A percentile compares a stretch with the other conserved stretches of the same genome.
These are phyloP conservation scores for Flammula alnicola DNA, from an alignment of 1,284 basidiomycete species.

Conservation along the genomic window DNA sequence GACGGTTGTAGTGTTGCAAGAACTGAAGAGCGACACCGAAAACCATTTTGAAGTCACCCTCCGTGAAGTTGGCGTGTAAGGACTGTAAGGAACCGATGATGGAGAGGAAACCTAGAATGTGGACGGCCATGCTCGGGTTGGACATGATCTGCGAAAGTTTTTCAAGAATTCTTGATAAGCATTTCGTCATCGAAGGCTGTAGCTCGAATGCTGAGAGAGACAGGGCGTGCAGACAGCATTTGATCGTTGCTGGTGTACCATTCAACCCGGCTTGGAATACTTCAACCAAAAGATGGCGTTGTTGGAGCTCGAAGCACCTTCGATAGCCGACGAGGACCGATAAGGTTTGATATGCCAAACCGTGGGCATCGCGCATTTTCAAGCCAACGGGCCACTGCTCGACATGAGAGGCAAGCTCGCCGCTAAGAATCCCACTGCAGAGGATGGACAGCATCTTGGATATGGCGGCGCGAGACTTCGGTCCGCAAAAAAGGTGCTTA, in stretches of 20 bases:
- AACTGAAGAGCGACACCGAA: slow-evolving; percentile 97
- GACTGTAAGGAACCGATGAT: slow-evolving; percentile 81
- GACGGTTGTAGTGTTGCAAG: slow-evolving; percentile 88
- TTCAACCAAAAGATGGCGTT: slow-evolving; percentile 79
- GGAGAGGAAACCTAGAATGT: slow-evolving; percentile 93
- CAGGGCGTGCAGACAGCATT: slow-evolving; percentile 91
- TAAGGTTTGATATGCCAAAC: slow-evolving; percentile 87
- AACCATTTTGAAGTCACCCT: slow-evolving; percentile 91
- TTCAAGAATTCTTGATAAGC: slow-evolving; percentile 82
- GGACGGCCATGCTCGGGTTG: slow-evolving; percentile 91
- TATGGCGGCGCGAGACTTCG: slow-evolving; percentile 71
- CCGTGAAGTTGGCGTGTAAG: slow-evolving; percentile 92
- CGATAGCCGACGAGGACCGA: slow-evolving; percentile 91
- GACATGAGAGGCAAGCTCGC: slow-evolving; percentile 62
- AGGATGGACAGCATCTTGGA: slow-evolving; percentile 70
- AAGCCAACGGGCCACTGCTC: slow-evolving; percentile 66
- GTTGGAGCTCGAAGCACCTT: slow-evolving; percentile 74
- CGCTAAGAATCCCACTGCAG: slow-evolving; percentile 69
- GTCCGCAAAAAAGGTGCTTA: slow-evolving; percentile 97
- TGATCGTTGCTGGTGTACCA: slow-evolving; percentile 80
- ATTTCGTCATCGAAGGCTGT: slow-evolving; percentile 82
- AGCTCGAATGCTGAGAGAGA: slow-evolving; percentile 91
- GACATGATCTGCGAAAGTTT: slow-evolving; percentile 96
- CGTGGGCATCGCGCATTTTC: slow-evolving; percentile 85
- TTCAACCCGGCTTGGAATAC: slow-evolving; percentile 86